Evolutionary conservation across 768 basidiomycete genomes (phyloP).

Genomic region (Russula brevipes): DNA sequence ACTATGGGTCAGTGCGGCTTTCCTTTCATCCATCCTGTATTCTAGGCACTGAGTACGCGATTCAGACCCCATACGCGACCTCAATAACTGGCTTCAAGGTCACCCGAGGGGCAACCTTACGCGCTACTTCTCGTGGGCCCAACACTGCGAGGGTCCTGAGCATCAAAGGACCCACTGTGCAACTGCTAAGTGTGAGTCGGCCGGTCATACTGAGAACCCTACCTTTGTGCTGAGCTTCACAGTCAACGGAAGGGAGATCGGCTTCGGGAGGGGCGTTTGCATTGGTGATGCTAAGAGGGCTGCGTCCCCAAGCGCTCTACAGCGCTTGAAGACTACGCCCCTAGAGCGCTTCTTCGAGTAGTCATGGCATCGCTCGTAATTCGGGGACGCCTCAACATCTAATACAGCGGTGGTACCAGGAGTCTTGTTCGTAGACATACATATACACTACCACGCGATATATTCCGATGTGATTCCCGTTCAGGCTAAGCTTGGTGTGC

Average conservation of each 20-base stretch:
- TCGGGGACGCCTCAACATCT: neutral
- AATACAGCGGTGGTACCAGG: neutral
- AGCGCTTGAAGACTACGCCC: neutral
- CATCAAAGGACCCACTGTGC: neutral
- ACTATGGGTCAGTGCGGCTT: neutral
- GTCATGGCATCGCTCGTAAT: neutral
- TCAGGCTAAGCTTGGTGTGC: neutral
- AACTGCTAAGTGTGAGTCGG: conserved; percentile 5
- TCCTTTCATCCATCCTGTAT: neutral
- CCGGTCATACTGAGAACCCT: neutral
- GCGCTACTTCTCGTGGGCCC: neutral
- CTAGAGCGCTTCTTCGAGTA: neutral
- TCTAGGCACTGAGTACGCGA: neutral
- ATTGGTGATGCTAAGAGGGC: neutral
- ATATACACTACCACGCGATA: neutral
- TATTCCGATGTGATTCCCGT: neutral
- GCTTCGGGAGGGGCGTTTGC: neutral
- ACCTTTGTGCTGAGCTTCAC: neutral
- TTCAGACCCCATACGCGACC: conserved; percentile 6
- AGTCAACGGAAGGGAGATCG: neutral
- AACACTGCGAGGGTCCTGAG: neutral
- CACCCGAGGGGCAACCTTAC: conserved; percentile 3
- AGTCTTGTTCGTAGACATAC: neutral
- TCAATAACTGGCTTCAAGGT: conserved; percentile 13
- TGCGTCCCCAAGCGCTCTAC: neutral